Evolutionary conservation across 305 asterid genomes (phyloP).

Genomic region (Withania somnifera): DNA sequence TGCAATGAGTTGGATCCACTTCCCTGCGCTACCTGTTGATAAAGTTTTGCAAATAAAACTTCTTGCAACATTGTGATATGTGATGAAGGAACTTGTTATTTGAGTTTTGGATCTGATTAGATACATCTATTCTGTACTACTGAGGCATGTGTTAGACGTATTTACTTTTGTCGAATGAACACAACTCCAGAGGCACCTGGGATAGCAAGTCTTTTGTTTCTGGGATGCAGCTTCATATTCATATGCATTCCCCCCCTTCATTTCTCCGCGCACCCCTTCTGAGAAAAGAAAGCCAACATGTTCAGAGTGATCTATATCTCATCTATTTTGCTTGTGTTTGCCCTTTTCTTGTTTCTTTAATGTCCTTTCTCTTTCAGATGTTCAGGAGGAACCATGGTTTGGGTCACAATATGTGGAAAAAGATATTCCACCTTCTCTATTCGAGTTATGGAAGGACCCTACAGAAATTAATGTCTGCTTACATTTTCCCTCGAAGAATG

Average conservation of each 20-base stretch:
- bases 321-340: not conserved
- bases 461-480: constrained; percentile 50
- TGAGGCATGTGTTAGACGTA: not conserved
- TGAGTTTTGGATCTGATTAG: not conserved
- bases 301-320: not conserved
- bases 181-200: not conserved
- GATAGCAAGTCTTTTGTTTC: not conserved
- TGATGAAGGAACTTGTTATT: not conserved
- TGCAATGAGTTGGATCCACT: not conserved
- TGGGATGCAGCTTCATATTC: not conserved
- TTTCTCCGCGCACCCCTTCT: not conserved
- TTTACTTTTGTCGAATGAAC: not conserved
- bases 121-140: not conserved
- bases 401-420: constrained; percentile 77
- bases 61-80: not conserved
- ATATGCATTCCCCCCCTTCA: not conserved
- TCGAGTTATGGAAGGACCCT: constrained; percentile 82
- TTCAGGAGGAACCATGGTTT: constrained; percentile 93
- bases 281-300: not conserved
- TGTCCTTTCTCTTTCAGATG: constrained; percentile 40
- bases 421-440: constrained; percentile 61
- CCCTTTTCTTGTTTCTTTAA: not conserved
- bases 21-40: not conserved
- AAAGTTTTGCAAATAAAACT: not conserved
- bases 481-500: constrained; percentile 73